A percentile compares a stretch with the other conserved stretches of the same genome.
Conservation (phyloP, 805 yeast species). For the Teunomyces pallodes region DNA sequence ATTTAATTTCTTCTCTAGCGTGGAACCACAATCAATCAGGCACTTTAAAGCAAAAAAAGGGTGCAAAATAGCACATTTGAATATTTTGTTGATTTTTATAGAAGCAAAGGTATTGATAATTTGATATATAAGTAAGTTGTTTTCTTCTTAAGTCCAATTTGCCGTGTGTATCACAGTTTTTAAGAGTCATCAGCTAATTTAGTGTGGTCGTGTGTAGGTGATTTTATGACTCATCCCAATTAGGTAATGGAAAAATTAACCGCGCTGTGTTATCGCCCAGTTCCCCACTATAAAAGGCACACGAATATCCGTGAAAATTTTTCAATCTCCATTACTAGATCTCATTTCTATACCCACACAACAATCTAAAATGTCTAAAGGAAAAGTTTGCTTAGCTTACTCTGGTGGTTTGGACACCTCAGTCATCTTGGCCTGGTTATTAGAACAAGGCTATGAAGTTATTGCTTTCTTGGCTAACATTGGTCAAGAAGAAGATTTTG, state of each 20-base stretch:
- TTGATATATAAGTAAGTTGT: no score
- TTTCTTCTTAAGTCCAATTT: no score
- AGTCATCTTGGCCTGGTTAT: slow-evolving; percentile 94
- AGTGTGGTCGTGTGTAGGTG: slow-evolving; percentile 2
- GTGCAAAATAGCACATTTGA: no score
- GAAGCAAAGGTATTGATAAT: no score
- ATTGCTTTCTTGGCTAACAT: slow-evolving; percentile 97
- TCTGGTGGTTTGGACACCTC: slow-evolving; percentile 99
- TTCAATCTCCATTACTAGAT: slow-evolving; percentile 5
- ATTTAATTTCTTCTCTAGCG: neutral
- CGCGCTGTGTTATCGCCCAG: slow-evolving; percentile 28
- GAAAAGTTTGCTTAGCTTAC: slow-evolving; percentile 98
- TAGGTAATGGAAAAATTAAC: slow-evolving; percentile 21
- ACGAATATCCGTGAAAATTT: slow-evolving; percentile 10
- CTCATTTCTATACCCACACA: neutral
- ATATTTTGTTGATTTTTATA: no score
- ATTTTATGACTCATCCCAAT: slow-evolving; percentile 23
- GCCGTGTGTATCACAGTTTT: no score
- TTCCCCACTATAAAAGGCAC: slow-evolving; percentile 16
- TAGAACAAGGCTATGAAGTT: slow-evolving; percentile 97
- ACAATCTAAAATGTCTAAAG: slow-evolving; percentile 71
- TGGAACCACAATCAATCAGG: neutral
- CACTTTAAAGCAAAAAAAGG: no score
- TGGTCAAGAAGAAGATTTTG: slow-evolving; percentile 99
- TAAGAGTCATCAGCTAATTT: no score